Evolutionary conservation across 169 alveolate species (phyloP), one percentile per base, ranked within the genome.

Genomic region (Babesia caballi): DNA sequence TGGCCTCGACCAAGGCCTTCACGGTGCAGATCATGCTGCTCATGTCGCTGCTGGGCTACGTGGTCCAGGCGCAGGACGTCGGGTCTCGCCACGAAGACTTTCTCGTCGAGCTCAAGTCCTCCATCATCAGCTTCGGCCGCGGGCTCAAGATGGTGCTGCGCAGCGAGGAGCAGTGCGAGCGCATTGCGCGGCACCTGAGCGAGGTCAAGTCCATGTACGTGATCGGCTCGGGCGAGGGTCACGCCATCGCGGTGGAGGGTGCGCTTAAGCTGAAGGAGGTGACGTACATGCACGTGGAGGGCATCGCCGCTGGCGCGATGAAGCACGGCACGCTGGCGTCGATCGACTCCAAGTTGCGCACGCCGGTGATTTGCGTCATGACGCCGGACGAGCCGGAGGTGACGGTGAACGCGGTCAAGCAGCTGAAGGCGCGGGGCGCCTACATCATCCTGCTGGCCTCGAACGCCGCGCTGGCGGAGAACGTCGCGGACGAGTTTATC

Each of bases 1-100:
- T 96, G 33, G 99, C 99, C 27, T 93, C 98, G 7, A 96, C 99
- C 15, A 97, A 97, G 82, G 95, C 98, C 35, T 96, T 96, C 78
- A 92, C 97, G 8, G 94, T 98, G 9, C 96, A 96, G 80, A 36
- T 69, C 11, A 50, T 66, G 58, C 33, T 57, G 30, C 73, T 67
- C 30, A 38, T 60, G 57, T 44, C 46, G 21, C 54, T 71, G 50
- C 25, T 57, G 25, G 54, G 61, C 27, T 80, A 61, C 53, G 61
- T 77, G 8, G 46, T 74, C 42, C 58, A 61, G 54, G 59, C 57
- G 36, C 51, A 57, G 58, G 72, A 57, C 85, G 14, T 50, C 74
- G 60, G 53, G 46, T 23, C 44, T 36, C 40, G 53, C 54, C 81
- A 90, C 63, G 70, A 69, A 76, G 84, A 54, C 3, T 46, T 90